phyloP scores from a whole-genome alignment of 768 basidiomycete genomes.

The Auricularia auricula-judae region DNA sequence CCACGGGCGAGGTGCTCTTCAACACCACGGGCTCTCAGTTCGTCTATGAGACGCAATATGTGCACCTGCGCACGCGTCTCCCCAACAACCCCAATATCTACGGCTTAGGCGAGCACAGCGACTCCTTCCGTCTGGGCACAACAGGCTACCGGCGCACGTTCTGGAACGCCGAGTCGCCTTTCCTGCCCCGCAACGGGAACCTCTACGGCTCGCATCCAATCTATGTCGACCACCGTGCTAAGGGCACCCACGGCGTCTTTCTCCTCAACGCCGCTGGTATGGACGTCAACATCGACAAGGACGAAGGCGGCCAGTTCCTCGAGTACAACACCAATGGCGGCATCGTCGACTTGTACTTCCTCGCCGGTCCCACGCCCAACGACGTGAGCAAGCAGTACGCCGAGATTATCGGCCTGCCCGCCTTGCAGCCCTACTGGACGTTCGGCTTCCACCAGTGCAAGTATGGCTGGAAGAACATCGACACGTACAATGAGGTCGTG shows the following conservation, averaged over 20 bases:
- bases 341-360: constrained; percentile 68
- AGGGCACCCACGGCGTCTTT: constrained; percentile 61
- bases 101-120: constrained; percentile 67
- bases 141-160: constrained; percentile 34
- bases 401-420: constrained; percentile 51
- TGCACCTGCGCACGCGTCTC: constrained; percentile 56
- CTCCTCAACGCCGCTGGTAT: constrained; percentile 63
- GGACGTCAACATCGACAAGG: constrained; percentile 56
- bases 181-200: constrained; percentile 46
- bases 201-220: constrained; percentile 64
- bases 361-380: constrained; percentile 51
- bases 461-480: constrained; percentile 52
- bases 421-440: constrained; percentile 66
- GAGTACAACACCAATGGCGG: constrained; percentile 76
- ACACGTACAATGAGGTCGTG: constrained; percentile 52
- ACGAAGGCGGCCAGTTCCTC: constrained; percentile 27
- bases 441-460: constrained; percentile 66
- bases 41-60: constrained; percentile 69
- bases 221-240: constrained; percentile 58
- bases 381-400: constrained; percentile 60
- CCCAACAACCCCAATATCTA: constrained; percentile 58
- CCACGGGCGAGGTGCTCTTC: constrained; percentile 46
- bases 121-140: constrained; percentile 46
- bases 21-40: constrained; percentile 48
- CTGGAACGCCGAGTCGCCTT: constrained; percentile 58